A percentile compares a stretch with the other conserved stretches of the same genome.
Evolutionary conservation across 2,329 filamentous ascomycete genomes (phyloP).

Genomic region (Ophiostoma ips): DNA sequence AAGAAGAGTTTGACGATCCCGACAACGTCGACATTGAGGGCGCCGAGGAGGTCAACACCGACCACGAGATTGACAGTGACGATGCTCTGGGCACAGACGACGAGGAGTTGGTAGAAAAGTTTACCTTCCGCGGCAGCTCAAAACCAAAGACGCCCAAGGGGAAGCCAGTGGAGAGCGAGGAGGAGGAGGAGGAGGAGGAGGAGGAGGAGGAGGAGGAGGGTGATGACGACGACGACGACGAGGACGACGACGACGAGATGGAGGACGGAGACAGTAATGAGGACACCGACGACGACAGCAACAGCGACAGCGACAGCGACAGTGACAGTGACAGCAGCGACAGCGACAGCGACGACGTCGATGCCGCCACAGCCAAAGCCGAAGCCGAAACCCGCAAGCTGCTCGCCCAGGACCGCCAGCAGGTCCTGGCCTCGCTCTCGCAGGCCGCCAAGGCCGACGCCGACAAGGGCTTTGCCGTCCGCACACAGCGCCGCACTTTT

Average conservation of each 20-base stretch:
- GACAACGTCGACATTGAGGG: slow-evolving; percentile 39
- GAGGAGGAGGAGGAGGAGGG: slow-evolving; percentile 20
- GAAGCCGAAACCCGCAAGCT: slow-evolving; percentile 51
- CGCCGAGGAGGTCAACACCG: slow-evolving; percentile 37
- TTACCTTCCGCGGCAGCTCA: slow-evolving; percentile 47
- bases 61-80: slow-evolving; percentile 49
- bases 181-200: slow-evolving; percentile 18
- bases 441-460: slow-evolving; percentile 62
- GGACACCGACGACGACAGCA: slow-evolving; percentile 22
- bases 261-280: slow-evolving; percentile 34
- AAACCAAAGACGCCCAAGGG: slow-evolving; percentile 28
- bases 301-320: slow-evolving; percentile 19
- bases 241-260: slow-evolving; percentile 24
- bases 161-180: slow-evolving; percentile 19
- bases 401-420: slow-evolving; percentile 54
- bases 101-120: slow-evolving; percentile 66
- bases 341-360: slow-evolving; percentile 20
- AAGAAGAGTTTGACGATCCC: slow-evolving; percentile 37
- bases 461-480: slow-evolving; percentile 75
- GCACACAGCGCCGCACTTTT: slow-evolving; percentile 71
- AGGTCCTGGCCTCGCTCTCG: slow-evolving; percentile 44
- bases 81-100: slow-evolving; percentile 72
- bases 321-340: slow-evolving; percentile 19
- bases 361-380: slow-evolving; percentile 19
- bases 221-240: slow-evolving; percentile 21